Base-by-base conservation (phyloP, 2,329 filamentous ascomycete species). In the Arthroderma sp. region DNA sequence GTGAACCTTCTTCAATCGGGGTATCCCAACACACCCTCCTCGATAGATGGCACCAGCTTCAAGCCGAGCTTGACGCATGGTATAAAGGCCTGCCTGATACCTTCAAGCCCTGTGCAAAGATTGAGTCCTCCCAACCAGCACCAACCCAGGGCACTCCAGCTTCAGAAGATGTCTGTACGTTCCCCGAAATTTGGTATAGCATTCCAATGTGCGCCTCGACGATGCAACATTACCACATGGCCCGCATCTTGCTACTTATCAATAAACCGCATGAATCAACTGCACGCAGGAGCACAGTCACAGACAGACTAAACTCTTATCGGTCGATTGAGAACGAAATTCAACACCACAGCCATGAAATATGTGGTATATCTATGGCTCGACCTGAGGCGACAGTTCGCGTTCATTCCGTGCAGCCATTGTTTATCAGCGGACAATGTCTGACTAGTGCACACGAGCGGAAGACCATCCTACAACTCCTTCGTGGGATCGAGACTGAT, bases 161-260 rank as follows among this genome's bases (percentile, higher is more conserved):
- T 65, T 21, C 66, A 70, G 57, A 13, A 25, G 72, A 74, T 31
- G 62, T 59, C 52, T 67, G 62, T 47, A 73, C 73, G 58, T 79
- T 77, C 66, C 75, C 69, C 0, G 80, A 84, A 64, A 76, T 83
- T 11, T 86, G 83, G 81, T 84, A 83, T 66, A 81, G 79, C 58
- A 75, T 84, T 0, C 79, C 82, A 0, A 82, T 85, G 75, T 86
- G 82, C 67, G 81, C 80, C 0, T 81, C 82, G 1, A 81, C 81
- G 1, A 85, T 74, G 67, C 73, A 75, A 59, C 73, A 74, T 61
- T 75, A 74, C 57, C 71, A 75, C 58, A 73, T 74, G 67, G 71
- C 71, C 8, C 70, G 71, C 25, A 72, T 74, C 23, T 61, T 75
- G 33, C 65, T 75, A 13, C 67, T 73, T 31, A 69, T 73, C 60